These are phyloP conservation scores for Berkeleyomyces basicola DNA, from an alignment of 2,329 filamentous ascomycete species.

Conservation along the genomic window DNA sequence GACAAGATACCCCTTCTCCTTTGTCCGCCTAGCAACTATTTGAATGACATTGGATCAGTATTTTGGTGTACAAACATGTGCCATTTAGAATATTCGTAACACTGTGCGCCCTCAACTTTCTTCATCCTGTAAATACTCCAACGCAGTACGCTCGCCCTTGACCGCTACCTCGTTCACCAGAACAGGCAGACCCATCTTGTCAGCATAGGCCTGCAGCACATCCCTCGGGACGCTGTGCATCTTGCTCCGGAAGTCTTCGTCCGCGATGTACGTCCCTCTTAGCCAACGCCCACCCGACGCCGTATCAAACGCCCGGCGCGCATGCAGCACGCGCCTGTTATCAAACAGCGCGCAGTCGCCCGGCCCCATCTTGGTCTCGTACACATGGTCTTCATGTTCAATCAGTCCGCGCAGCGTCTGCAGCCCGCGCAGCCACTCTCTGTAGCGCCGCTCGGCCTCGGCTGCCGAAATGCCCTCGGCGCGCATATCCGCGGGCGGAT, in stretches of 20 bases:
- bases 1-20: not conserved
- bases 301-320: conserved; percentile 56
- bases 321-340: conserved; percentile 74
- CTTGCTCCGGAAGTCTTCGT: conserved; percentile 27
- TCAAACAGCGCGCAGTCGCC: conserved; percentile 92
- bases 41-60: not conserved
- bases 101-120: not conserved
- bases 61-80: not conserved
- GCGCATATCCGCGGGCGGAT: conserved; percentile 18
- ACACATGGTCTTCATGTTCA: conserved; percentile 40
- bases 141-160: conserved; percentile 5
- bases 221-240: conserved; percentile 12
- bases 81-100: not conserved
- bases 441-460: conserved; percentile 6
- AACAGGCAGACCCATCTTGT: conserved; percentile 10
- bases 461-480: conserved; percentile 3
- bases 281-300: conserved; percentile 58
- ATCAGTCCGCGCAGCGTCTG: conserved; percentile 41
- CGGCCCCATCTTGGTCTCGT: conserved; percentile 55
- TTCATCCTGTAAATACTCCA: conserved; percentile 9
- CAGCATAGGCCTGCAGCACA: conserved; percentile 9
- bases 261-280: conserved; percentile 66
- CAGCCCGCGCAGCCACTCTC: conserved; percentile 32
- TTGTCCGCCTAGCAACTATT: not conserved
- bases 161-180: not conserved